Conservation (phyloP, 371 early-diverging fungal genomes). For the Syncephalastrum monosporum region DNA sequence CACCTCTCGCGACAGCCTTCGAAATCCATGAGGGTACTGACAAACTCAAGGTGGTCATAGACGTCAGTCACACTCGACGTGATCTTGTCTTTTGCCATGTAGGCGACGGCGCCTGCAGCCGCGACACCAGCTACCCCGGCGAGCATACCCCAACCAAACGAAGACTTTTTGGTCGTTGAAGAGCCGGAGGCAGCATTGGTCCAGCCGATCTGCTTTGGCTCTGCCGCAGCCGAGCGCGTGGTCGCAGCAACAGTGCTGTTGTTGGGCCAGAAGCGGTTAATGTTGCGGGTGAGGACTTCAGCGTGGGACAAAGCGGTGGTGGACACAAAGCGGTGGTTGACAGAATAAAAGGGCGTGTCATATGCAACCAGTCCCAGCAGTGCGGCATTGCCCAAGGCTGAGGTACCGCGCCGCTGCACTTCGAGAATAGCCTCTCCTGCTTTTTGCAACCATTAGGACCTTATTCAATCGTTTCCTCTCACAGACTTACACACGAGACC, state of each 20-base stretch:
- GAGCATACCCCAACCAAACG: constrained; percentile 39
- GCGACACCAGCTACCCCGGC: constrained; percentile 56
- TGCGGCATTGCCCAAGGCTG: constrained; percentile 19
- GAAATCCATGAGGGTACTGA: constrained; percentile 38
- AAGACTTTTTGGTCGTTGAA: constrained; percentile 5
- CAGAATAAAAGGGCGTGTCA: constrained; percentile 62
- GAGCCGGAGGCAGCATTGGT: neutral
- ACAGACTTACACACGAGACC: constrained; percentile 56
- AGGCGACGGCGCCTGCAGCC: constrained; percentile 50
- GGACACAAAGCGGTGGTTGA: constrained; percentile 47
- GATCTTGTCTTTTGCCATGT: constrained; percentile 40
- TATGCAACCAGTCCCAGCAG: constrained; percentile 61
- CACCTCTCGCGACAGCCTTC: constrained; percentile 37
- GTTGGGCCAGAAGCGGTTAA: constrained; percentile 7
- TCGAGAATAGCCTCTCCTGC: constrained; percentile 57
- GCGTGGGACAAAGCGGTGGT: constrained; percentile 29
- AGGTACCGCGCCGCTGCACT: constrained; percentile 3
- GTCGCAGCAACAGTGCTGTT: constrained; percentile 2
- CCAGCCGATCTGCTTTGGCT: constrained; percentile 6
- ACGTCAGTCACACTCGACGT: constrained; percentile 34
- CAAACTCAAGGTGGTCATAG: constrained; percentile 56
- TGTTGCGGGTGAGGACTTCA: constrained; percentile 15
- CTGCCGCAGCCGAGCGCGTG: neutral
- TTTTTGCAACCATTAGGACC: neutral
- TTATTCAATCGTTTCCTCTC: neutral